Evolutionary conservation across 179 eudicot species (phyloP).

Genomic region (Amaranthus tricolor): DNA sequence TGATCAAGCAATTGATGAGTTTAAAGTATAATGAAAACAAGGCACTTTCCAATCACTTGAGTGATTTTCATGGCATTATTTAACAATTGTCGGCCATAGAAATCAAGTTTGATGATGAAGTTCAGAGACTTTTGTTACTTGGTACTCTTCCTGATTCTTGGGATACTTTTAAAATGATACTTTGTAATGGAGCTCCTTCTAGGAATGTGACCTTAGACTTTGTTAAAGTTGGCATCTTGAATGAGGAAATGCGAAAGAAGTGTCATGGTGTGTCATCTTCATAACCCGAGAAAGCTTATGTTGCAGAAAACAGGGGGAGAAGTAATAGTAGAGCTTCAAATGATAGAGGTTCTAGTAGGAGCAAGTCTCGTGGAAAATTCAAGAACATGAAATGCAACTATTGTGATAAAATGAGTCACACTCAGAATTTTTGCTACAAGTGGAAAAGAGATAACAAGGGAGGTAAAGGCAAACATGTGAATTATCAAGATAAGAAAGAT

Average conservation of each 20-base stretch:
- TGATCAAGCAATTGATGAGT: too few relatives aligned
- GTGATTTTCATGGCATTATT: too few relatives aligned
- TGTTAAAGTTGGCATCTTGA: constrained; percentile 14
- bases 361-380: constrained; percentile 5
- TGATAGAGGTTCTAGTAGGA: background rate
- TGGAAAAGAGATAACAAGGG: constrained; percentile 8
- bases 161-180: too few relatives aligned
- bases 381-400: constrained; percentile 6
- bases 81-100: background rate
- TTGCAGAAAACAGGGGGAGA: constrained; percentile 12
- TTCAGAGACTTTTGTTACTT: constrained; percentile 14
- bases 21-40: too few relatives aligned
- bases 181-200: too few relatives aligned
- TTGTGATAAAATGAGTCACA: background rate
- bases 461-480: background rate
- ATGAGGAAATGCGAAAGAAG: constrained; percentile 15
- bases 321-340: background rate
- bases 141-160: constrained; percentile 22
- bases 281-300: background rate
- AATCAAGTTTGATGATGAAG: constrained; percentile 27
- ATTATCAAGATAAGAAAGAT: constrained; percentile 10
- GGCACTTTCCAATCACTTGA: too few relatives aligned
- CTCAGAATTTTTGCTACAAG: constrained; percentile 11
- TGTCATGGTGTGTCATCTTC: background rate
- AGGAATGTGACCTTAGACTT: too few relatives aligned